Conservation (phyloP, 352 stramenopile species). For the Globisporangium carolinianum region DNA sequence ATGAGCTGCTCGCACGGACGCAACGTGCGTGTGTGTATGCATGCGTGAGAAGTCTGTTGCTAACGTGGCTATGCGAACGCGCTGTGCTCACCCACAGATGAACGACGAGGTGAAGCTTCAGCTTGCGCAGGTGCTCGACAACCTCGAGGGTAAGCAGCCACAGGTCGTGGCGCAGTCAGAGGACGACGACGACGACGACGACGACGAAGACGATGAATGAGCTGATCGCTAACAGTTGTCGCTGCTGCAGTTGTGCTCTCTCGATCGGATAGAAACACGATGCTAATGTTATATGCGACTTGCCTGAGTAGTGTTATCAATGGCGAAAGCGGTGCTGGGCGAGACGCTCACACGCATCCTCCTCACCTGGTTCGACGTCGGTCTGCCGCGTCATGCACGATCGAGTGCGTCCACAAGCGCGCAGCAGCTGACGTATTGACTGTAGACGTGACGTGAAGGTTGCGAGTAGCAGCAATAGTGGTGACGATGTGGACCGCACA, state of each 20-base stretch:
- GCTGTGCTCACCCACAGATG: slow-evolving; percentile 28
- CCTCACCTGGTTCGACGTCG: too few species aligned
- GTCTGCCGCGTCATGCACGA: too few species aligned
- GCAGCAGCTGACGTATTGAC: too few species aligned
- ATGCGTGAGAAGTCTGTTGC: background rate
- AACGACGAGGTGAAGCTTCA: slow-evolving; percentile 76
- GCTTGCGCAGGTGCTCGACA: slow-evolving; percentile 62
- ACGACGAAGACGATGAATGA: slow-evolving; percentile 8
- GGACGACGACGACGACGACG: slow-evolving; percentile 1
- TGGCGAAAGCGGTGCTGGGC: too few species aligned
- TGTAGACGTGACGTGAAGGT: too few species aligned
- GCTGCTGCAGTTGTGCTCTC: background rate
- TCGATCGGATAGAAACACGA: too few species aligned
- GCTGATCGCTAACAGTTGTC: background rate
- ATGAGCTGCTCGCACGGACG: too few species aligned
- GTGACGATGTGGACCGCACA: too few species aligned
- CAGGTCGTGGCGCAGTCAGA: slow-evolving; percentile 5
- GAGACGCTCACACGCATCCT: too few species aligned
- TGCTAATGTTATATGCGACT: background rate
- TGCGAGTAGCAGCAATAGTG: too few species aligned
- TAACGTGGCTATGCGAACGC: background rate
- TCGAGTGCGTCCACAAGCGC: too few species aligned
- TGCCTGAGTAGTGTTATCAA: too few species aligned
- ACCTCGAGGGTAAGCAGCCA: slow-evolving; percentile 41
- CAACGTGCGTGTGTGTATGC: background rate